Percentiles rank a stretch among this genome's conserved stretches.
Evolutionary conservation across 1,284 basidiomycete genomes (phyloP).

Genomic region (Trichosporon sp.): DNA sequence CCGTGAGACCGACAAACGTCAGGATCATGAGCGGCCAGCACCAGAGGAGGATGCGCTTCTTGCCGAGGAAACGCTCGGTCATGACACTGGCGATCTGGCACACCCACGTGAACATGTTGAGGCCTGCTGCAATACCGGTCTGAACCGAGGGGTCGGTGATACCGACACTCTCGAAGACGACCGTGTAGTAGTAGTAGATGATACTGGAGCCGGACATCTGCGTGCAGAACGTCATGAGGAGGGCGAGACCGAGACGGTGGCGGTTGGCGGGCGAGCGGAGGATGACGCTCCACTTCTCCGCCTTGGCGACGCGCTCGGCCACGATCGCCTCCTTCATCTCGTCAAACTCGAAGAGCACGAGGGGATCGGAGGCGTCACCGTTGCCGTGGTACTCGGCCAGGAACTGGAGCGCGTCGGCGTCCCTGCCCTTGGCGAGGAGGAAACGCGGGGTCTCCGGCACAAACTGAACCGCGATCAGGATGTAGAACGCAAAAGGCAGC

Average conservation of each 20-base stretch:
- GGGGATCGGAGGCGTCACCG: constrained; percentile 66
- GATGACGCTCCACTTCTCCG: constrained; percentile 52
- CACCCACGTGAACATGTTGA: constrained; percentile 55
- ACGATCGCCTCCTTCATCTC: constrained; percentile 76
- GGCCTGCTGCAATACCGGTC: constrained; percentile 57
- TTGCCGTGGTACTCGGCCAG: constrained; percentile 76
- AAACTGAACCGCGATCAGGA: constrained; percentile 57
- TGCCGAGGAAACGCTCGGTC: constrained; percentile 47
- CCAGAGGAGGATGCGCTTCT: constrained; percentile 51
- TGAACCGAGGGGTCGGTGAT: constrained; percentile 54
- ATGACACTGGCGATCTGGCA: constrained; percentile 51
- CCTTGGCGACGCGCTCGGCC: constrained; percentile 62
- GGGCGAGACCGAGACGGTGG: constrained; percentile 52
- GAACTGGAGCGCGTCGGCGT: constrained; percentile 72
- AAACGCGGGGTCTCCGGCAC: constrained; percentile 57
- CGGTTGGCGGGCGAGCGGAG: constrained; percentile 44
- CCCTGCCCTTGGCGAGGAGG: constrained; percentile 52
- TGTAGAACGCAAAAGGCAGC: constrained; percentile 51
- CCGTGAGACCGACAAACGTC: constrained; percentile 50
- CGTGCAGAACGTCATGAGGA: constrained; percentile 53
- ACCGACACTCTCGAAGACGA: constrained; percentile 53
- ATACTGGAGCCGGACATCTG: constrained; percentile 46
- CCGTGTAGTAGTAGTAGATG: constrained; percentile 57
- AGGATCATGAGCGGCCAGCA: constrained; percentile 54
- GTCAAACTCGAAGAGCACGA: constrained; percentile 75